phyloP scores from a whole-genome alignment of 1,139 yeast species.

The Taphrina confusa region DNA sequence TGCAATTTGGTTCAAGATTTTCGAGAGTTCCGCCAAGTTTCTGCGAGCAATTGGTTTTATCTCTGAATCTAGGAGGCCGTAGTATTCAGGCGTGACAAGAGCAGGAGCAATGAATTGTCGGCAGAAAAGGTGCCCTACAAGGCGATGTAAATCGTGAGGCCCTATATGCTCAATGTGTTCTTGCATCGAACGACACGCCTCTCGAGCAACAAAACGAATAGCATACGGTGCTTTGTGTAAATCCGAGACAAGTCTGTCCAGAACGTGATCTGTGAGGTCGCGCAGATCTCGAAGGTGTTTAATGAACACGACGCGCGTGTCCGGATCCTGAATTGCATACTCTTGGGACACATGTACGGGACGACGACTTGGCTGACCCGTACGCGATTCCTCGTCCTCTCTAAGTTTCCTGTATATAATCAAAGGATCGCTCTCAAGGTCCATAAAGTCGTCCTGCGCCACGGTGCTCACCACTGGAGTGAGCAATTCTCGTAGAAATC shows the following conservation, averaged over 20 bases:
- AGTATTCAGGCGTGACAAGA: conserved; percentile 67
- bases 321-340: conserved; percentile 74
- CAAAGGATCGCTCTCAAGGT: conserved; percentile 80
- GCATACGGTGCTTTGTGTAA: conserved; percentile 62
- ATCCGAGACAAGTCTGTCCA: conserved; percentile 52
- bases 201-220: conserved; percentile 56
- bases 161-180: conserved; percentile 56
- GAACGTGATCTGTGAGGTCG: conserved; percentile 64
- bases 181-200: conserved; percentile 48
- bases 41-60: conserved; percentile 47
- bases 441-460: conserved; percentile 59
- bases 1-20: conserved; percentile 66
- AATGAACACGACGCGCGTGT: conserved; percentile 68
- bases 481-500: conserved; percentile 56
- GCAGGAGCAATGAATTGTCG: conserved; percentile 67
- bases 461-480: conserved; percentile 56
- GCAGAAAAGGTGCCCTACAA: conserved; percentile 68
- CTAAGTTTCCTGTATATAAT: conserved; percentile 54
- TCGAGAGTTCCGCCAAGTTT: conserved; percentile 61
- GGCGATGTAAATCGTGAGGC: conserved; percentile 56
- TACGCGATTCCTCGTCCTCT: conserved; percentile 53
- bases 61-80: conserved; percentile 54
- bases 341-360: conserved; percentile 57
- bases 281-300: conserved; percentile 72
- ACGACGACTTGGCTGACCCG: conserved; percentile 51